Evolutionary conservation across 306 rosid species (phyloP).

Genomic region (Albizia julibrissin): DNA sequence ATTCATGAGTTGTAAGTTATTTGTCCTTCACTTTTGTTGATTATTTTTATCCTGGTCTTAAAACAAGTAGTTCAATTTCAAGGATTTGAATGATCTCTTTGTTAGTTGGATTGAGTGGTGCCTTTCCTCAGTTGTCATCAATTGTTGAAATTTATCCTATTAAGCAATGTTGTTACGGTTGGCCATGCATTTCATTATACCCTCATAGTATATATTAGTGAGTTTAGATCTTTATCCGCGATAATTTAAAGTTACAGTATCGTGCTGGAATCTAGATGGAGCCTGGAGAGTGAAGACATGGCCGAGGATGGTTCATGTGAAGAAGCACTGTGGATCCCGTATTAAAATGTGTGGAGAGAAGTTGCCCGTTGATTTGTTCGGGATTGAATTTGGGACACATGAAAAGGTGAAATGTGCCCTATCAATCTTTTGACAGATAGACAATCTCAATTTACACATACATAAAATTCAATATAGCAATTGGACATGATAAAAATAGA

Average conservation of each 20-base stretch:
- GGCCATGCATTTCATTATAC: neutral
- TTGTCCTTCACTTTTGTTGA: neutral
- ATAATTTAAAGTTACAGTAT: too few species aligned
- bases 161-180: neutral
- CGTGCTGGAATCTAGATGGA: neutral
- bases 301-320: neutral
- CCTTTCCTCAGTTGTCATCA: neutral
- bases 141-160: neutral
- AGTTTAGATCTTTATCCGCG: too few species aligned
- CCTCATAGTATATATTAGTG: neutral
- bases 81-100: neutral
- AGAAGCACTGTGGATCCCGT: neutral
- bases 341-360: too few species aligned
- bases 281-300: neutral
- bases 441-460: too few species aligned
- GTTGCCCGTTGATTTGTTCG: too few species aligned
- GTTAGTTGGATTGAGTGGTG: neutral
- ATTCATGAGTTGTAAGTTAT: neutral
- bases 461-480: too few species aligned
- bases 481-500: too few species aligned
- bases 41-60: neutral
- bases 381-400: too few species aligned
- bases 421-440: too few species aligned
- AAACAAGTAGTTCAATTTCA: neutral
- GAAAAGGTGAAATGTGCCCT: too few species aligned